A percentile compares a stretch with the other conserved stretches of the same genome.
phyloP scores from a whole-genome alignment of 2,329 filamentous ascomycete genomes.

The Ceratocystis huliohia region DNA sequence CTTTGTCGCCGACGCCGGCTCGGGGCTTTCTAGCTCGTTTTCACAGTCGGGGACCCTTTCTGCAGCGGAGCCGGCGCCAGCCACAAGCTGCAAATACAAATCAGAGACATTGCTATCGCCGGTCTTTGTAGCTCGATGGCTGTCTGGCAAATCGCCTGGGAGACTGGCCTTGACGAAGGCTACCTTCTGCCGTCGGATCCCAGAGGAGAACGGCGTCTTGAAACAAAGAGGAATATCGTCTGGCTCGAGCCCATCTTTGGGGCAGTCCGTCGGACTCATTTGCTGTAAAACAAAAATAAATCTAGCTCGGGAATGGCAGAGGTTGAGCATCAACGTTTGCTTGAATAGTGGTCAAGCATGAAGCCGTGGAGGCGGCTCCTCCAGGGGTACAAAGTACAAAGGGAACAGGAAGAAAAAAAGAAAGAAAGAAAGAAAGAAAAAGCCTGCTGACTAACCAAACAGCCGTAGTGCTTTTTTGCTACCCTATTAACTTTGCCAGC shows the following conservation, averaged over 20 bases:
- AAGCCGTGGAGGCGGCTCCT: background rate
- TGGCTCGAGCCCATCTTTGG: constrained; percentile 27
- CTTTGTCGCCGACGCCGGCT: background rate
- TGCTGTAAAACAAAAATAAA: background rate
- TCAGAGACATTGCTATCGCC: constrained; percentile 28
- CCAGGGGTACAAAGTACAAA: background rate
- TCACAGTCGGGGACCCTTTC: constrained; percentile 11
- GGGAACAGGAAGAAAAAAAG: no score
- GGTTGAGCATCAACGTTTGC: no score
- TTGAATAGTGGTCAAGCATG: background rate
- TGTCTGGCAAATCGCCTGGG: constrained; percentile 23
- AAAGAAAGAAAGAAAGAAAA: no score
- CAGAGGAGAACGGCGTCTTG: constrained; percentile 43
- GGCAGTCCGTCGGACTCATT: background rate
- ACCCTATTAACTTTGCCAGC: no score
- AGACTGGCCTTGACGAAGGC: constrained; percentile 45
- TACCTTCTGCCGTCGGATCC: constrained; percentile 41
- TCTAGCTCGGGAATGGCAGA: no score
- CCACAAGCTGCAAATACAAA: constrained; percentile 54
- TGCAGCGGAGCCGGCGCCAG: constrained; percentile 31
- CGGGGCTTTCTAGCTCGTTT: background rate
- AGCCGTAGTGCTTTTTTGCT: no score
- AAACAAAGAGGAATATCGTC: constrained; percentile 42
- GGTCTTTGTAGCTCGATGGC: background rate
- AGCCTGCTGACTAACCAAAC: background rate